Percentiles rank a stretch among this genome's conserved stretches.
Evolutionary conservation across 106 monocot species (phyloP).

Genomic region (Alisma plantagoaquatica): DNA sequence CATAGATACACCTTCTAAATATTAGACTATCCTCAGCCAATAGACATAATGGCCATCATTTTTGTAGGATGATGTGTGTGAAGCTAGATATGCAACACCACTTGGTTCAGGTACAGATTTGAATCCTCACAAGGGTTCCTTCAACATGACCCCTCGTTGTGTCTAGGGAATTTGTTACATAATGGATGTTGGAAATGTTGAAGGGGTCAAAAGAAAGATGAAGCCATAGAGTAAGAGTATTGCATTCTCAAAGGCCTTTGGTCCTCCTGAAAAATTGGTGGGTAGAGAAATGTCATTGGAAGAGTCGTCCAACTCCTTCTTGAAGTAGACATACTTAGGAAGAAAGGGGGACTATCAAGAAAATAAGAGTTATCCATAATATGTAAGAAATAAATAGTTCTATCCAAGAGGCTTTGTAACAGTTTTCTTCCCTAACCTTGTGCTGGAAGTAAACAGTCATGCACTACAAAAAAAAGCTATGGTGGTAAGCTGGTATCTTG

Average conservation of each 20-base stretch:
- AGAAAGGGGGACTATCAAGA: slow-evolving; percentile 38
- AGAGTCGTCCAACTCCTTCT: slow-evolving; percentile 20
- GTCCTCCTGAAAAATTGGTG: slow-evolving; percentile 43
- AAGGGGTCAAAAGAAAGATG: slow-evolving; percentile 50
- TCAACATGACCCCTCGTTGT: slow-evolving; percentile 35
- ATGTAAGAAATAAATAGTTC: neutral
- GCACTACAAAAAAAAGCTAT: slow-evolving; percentile 26
- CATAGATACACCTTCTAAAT: slow-evolving; percentile 64
- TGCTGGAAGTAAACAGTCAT: slow-evolving; percentile 44
- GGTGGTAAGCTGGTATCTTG: slow-evolving; percentile 43
- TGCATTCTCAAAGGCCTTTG: slow-evolving; percentile 50
- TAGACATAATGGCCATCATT: slow-evolving; percentile 35
- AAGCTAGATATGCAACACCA: slow-evolving; percentile 77
- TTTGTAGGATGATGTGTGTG: slow-evolving; percentile 59
- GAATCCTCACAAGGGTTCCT: slow-evolving; percentile 40
- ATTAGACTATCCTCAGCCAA: slow-evolving; percentile 56
- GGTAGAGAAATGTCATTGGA: slow-evolving; percentile 27
- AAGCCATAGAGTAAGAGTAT: slow-evolving; percentile 44
- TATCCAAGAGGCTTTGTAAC: too few species aligned
- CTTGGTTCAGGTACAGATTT: slow-evolving; percentile 80
- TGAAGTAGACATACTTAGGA: slow-evolving; percentile 56
- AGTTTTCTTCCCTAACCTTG: too few species aligned
- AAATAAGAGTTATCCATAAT: neutral
- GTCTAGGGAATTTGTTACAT: slow-evolving; percentile 44
- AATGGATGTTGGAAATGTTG: slow-evolving; percentile 39